phyloP scores from a whole-genome alignment of 1,139 yeast genomes.

The Magnusiomyces starmeri region DNA sequence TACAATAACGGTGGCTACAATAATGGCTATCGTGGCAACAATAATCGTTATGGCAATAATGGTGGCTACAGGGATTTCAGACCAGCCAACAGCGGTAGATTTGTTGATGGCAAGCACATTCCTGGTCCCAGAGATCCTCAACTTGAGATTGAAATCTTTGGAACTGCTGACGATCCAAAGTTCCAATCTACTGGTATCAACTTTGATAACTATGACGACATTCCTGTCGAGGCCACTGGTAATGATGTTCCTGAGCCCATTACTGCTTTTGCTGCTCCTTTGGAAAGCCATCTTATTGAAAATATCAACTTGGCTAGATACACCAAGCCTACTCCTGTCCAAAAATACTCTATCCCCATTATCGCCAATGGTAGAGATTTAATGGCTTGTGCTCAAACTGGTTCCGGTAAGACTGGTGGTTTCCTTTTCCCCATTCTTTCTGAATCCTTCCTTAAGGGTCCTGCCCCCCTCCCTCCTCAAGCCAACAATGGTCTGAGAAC shows the following conservation, averaged over 20 bases:
- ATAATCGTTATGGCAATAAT: conserved; percentile 31
- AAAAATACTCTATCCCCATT: conserved; percentile 95
- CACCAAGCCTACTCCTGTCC: conserved; percentile 96
- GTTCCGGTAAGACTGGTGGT: conserved; percentile 99
- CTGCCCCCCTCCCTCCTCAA: conserved; percentile 54
- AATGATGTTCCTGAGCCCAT: conserved; percentile 93
- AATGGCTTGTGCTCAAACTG: conserved; percentile 99
- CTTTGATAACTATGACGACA: conserved; percentile 96
- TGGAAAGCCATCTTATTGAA: conserved; percentile 78
- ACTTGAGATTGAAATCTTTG: conserved; percentile 76
- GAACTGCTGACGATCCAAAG: conserved; percentile 71
- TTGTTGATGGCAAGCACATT: conserved; percentile 82
- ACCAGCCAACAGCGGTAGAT: conserved; percentile 48
- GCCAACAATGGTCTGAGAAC: conserved; percentile 40
- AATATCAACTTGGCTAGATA: conserved; percentile 85
- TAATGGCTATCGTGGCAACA: conserved; percentile 21
- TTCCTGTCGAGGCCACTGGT: conserved; percentile 98
- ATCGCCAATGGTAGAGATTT: conserved; percentile 93
- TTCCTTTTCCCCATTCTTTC: conserved; percentile 96
- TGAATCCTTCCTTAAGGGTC: conserved; percentile 85
- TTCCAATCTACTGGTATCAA: conserved; percentile 96
- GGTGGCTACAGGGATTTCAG: conserved; percentile 34
- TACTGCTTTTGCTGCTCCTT: conserved; percentile 81
- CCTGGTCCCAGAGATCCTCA: conserved; percentile 70
- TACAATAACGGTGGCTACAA: conserved; percentile 33